Conservation (phyloP, 192 early-diverging fungal genomes). For the Haplosporangium gracile region DNA sequence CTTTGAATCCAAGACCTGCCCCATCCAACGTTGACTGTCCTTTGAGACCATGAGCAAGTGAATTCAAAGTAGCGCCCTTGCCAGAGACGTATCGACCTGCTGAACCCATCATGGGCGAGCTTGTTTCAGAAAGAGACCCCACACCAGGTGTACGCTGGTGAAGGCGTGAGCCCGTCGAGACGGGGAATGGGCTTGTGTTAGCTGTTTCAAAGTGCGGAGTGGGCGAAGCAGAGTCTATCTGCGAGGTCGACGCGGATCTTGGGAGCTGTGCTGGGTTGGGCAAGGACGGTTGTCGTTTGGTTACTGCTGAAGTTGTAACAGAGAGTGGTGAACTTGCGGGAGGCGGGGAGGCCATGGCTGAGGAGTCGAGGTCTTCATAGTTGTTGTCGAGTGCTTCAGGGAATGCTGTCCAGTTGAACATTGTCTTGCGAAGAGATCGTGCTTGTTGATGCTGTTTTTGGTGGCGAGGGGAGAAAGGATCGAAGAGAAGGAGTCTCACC, state of each 20-base stretch:
- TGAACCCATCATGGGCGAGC: constrained; percentile 10
- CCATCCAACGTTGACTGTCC: constrained; percentile 13
- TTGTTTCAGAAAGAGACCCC: constrained; percentile 28
- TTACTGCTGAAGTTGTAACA: constrained; percentile 5
- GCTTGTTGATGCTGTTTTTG: background rate
- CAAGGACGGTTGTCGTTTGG: background rate
- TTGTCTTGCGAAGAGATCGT: constrained; percentile 1
- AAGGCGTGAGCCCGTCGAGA: constrained; percentile 18
- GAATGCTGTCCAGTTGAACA: constrained; percentile 50
- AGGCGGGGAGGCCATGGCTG: constrained; percentile 14
- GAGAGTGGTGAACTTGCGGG: background rate
- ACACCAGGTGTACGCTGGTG: constrained; percentile 17
- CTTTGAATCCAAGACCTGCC: background rate
- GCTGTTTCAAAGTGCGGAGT: constrained; percentile 18
- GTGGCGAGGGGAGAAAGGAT: background rate
- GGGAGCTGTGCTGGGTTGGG: constrained; percentile 24
- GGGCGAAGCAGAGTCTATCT: constrained; percentile 32
- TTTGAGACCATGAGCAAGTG: constrained; percentile 12
- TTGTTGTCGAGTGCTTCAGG: constrained; percentile 52
- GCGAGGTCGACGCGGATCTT: constrained; percentile 42
- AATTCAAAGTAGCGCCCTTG: constrained; percentile 4
- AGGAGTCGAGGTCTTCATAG: constrained; percentile 45
- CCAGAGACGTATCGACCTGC: background rate
- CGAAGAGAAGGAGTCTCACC: background rate
- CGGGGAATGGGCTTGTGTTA: background rate